Evolutionary conservation across 2,329 filamentous ascomycete genomes (phyloP).

Genomic region (Sclerotinia spermophila): DNA sequence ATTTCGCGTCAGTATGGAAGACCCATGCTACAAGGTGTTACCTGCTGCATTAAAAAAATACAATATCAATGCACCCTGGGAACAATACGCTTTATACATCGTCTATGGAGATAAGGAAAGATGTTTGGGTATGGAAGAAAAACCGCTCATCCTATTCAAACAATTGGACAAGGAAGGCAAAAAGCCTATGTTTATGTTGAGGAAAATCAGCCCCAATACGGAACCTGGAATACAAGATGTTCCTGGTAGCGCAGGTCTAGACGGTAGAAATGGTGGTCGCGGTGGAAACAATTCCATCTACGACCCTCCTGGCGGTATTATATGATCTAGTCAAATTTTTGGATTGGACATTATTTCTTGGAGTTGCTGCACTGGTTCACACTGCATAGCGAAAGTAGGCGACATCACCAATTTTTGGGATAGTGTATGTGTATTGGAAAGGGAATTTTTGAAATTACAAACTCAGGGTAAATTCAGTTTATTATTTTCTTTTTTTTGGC

Average conservation of each 20-base stretch:
- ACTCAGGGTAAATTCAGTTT: conserved; percentile 6
- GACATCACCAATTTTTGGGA: conserved; percentile 12
- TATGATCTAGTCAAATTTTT: conserved; percentile 26
- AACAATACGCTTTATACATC: conserved; percentile 96
- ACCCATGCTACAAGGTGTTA: conserved; percentile 95
- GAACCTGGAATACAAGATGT: conserved; percentile 41
- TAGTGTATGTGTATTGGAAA: conserved; percentile 19
- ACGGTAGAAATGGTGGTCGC: conserved; percentile 25
- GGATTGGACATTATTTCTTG: conserved; percentile 13
- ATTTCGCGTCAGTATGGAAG: conserved; percentile 96
- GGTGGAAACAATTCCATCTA: conserved; percentile 26
- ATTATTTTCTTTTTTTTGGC: conserved; percentile 10
- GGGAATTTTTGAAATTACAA: conserved; percentile 8
- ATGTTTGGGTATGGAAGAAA: conserved; percentile 86
- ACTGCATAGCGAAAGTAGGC: conserved; percentile 17
- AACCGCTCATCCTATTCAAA: conserved; percentile 93
- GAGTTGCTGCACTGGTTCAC: conserved; percentile 15
- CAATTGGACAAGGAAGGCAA: conserved; percentile 94
- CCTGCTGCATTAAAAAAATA: conserved; percentile 96
- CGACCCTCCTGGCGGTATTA: conserved; percentile 37
- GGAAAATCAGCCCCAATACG: conserved; percentile 39
- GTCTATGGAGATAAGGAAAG: conserved; percentile 98
- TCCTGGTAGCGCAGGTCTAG: conserved; percentile 20
- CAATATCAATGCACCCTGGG: conserved; percentile 96
- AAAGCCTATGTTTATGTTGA: conserved; percentile 84